phyloP scores from a whole-genome alignment of 768 basidiomycete genomes.

The Panus rudis region DNA sequence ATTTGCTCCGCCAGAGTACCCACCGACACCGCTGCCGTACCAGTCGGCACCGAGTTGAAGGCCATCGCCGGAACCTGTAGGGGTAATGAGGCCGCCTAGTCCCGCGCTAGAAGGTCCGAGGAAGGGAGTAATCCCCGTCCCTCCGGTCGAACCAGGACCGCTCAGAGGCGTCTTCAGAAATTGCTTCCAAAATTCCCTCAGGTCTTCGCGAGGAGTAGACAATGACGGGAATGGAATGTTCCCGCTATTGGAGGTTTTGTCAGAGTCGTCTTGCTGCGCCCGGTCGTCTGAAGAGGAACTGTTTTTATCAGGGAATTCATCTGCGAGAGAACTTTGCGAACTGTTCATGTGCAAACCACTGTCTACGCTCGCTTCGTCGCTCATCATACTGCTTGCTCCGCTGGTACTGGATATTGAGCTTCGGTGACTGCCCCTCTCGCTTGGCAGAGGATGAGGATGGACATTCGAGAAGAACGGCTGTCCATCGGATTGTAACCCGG shows the following conservation, averaged over 20 bases:
- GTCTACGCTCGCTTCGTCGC: neutral
- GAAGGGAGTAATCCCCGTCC: conserved; percentile 1
- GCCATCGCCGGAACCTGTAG: neutral
- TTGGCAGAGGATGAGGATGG: neutral
- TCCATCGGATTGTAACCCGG: conserved; percentile 49
- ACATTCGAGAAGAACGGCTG: conserved; percentile 52
- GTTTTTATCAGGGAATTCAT: too few species aligned
- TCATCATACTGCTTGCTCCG: conserved; percentile 6
- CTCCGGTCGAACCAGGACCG: conserved; percentile 21
- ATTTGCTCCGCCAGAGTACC: too few species aligned
- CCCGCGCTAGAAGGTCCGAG: too few species aligned
- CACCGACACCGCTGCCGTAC: too few species aligned
- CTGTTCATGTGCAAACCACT: neutral
- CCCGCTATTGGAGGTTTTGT: neutral
- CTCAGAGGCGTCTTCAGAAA: conserved; percentile 64
- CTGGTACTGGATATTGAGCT: conserved; percentile 3
- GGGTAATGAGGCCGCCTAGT: neutral
- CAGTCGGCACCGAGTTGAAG: too few species aligned
- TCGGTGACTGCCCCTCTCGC: neutral
- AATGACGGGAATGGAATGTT: neutral
- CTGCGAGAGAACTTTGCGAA: too few species aligned
- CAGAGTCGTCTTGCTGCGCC: too few species aligned
- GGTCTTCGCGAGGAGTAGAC: conserved; percentile 30
- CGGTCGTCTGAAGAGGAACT: neutral
- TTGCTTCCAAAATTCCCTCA: conserved; percentile 68